These are phyloP conservation scores for Myrica gale DNA, from an alignment of 306 rosid genomes.

Conservation along the genomic window DNA sequence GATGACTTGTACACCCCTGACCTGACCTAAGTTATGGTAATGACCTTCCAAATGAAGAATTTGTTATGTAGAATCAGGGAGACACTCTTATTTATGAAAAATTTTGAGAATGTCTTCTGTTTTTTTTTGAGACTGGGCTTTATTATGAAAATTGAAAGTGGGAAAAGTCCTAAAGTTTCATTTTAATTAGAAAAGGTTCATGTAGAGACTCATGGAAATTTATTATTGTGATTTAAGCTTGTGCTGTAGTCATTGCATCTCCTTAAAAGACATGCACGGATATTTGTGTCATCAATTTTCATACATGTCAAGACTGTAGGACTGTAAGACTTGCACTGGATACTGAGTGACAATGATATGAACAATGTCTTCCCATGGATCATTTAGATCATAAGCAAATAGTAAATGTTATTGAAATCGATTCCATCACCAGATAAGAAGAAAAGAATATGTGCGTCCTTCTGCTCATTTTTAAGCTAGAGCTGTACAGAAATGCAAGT, in stretches of 20 bases:
- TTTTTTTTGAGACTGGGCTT: background rate
- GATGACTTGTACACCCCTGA: background rate
- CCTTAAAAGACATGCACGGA: background rate
- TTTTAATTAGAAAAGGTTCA: too few relatives aligned
- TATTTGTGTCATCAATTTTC: background rate
- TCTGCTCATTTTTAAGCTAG: background rate
- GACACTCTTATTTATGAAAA: background rate
- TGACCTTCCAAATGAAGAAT: background rate
- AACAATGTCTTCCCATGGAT: background rate
- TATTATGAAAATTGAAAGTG: background rate
- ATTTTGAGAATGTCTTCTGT: too few relatives aligned
- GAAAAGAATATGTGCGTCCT: background rate
- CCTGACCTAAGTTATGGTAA: background rate
- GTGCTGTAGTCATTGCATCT: background rate
- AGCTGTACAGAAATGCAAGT: background rate
- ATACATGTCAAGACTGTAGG: too few relatives aligned
- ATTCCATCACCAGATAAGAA: background rate
- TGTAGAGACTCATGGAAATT: background rate
- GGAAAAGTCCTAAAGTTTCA: too few relatives aligned
- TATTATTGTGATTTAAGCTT: background rate
- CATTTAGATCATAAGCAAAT: background rate
- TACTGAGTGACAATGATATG: background rate
- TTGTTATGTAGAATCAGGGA: background rate
- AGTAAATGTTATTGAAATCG: background rate
- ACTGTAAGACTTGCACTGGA: background rate